Base-by-base conservation (phyloP, 2,329 filamentous ascomycete species). In the Aspergillus chevalieri region DNA sequence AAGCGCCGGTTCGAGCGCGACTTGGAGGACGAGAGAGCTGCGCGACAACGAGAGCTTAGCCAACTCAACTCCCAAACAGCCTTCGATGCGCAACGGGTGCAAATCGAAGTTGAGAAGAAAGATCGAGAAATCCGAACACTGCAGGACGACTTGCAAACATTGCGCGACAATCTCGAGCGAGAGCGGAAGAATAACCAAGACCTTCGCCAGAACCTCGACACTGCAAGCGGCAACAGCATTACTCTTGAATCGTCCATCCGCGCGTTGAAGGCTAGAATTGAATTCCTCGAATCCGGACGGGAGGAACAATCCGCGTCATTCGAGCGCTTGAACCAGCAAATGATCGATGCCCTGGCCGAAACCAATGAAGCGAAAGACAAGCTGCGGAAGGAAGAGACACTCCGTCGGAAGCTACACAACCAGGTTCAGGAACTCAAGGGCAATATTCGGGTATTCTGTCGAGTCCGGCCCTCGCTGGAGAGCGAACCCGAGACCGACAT, bases 361-460 rank as follows among this genome's bases (percentile, higher is more conserved):
- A 87, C 86, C 1, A 83, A 87, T 26, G 78, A 81, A 33, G 84
- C 87, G 1, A 83, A 87, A 49, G 83, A 89, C 56, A 95, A 93
- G 64, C 77, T 98, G 24, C 85, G 93, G 54, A 89, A 86, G 61
- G 93, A 97, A 65, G 93, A 98, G 71, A 93, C 88, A 0, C 77
- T 95, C 46, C 83, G 93, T 12, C 82, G 93, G 19, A 92, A 94
- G 59, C 79, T 98, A 0, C 95, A 97, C 75, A 97, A 97, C 70
- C 93, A 95, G 67, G 92, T 98, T 43, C 90, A 98, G 67, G 93
- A 98, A 65, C 81, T 98, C 52, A 96, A 95, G 69, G 93, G 93
- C 61, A 98, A 98, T 65, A 98, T 98, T 62, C 86, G 93, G 17
- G 93, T 98, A 57, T 98, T 98, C 82, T 97, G 92, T 65, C 84